Base-by-base conservation (phyloP, 1,284 basidiomycete genomes). In the Irpex sp. region DNA sequence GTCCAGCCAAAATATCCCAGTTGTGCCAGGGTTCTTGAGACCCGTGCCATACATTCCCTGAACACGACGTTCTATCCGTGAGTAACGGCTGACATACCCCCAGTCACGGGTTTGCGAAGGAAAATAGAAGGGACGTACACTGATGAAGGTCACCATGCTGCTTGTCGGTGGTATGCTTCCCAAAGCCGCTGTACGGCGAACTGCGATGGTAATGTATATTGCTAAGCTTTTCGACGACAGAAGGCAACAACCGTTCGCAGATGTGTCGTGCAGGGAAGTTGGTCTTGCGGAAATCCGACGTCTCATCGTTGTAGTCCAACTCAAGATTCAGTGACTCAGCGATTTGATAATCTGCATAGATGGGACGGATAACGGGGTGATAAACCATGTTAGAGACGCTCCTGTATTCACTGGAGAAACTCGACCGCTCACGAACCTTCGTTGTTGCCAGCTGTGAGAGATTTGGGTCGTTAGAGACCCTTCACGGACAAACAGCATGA, bases 31-130 rank as follows among this genome's bases (percentile, higher is more conserved):
- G 87, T 70, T 95, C 90, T 73, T 95, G 93, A 1, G 85, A 76
- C 47, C 90, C 90, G 72, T 96, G 94, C 94, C 94, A 96, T 3
- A 96, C 93, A 71, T 95, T 94, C 91, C 89, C 87, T 90, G 68
- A 37, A 62, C 49, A 57, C 46, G 36, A 31, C 31, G 49, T 15
- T 13, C 49, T 39, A n/a, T 51, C 53, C 53, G 53, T 33, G 53
- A 55, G 31, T 33, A 55, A 26, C 33, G 11, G 21, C 21, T 9
- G 11, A 55, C 53, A 55, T 17, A 36, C 53, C 17, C 46, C 46
- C 43, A 59, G 59, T 50, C 43, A 60, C 61, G 51, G 39, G 26
- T 43, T n/a, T 43, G 15, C 31, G 35, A 19, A 58, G 21, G 56
- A 43, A 62, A 31, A 31, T 31, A 5, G 43, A 60, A 57, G 33